Conservation (phyloP, 192 early-diverging fungal species). For the Rhizophagus sp. region DNA sequence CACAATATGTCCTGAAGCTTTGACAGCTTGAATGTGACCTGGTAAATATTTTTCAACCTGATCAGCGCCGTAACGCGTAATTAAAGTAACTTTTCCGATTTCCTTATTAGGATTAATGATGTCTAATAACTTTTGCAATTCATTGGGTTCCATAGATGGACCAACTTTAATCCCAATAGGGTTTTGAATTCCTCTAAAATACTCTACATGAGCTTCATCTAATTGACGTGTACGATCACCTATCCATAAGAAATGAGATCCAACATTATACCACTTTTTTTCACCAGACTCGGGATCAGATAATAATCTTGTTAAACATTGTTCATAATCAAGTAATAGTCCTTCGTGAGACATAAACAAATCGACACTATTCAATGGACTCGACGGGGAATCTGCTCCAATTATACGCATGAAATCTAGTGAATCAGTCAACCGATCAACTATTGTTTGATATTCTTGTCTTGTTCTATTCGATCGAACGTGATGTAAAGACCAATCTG, state of each 20-base stretch:
- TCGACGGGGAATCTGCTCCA: conserved; percentile 67
- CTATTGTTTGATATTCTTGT: conserved; percentile 87
- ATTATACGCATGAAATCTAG: conserved; percentile 94
- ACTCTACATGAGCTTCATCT: conserved; percentile 95
- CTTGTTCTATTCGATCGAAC: conserved; percentile 78
- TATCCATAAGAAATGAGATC: conserved; percentile 98
- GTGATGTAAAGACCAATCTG: conserved; percentile 87
- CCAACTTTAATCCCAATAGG: conserved; percentile 98
- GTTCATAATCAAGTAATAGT: conserved; percentile 91
- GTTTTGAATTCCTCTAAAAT: conserved; percentile 96
- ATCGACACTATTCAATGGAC: conserved; percentile 79
- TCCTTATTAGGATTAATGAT: conserved; percentile 86
- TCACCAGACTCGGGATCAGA: conserved; percentile 50
- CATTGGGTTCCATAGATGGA: conserved; percentile 84
- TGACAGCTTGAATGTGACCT: conserved; percentile 89
- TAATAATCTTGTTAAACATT: conserved; percentile 74
- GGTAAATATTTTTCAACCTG: conserved; percentile 77
- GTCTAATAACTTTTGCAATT: conserved; percentile 81
- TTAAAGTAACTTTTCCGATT: conserved; percentile 91
- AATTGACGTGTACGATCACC: conserved; percentile 96
- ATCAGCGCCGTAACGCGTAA: conserved; percentile 89
- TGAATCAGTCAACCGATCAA: conserved; percentile 83
- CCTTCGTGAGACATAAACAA: conserved; percentile 97
- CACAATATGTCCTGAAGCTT: conserved; percentile 78
- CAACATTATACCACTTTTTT: conserved; percentile 84